Conservation (phyloP, 2,329 filamentous ascomycete genomes). For the Phialemoniopsis sp. region DNA sequence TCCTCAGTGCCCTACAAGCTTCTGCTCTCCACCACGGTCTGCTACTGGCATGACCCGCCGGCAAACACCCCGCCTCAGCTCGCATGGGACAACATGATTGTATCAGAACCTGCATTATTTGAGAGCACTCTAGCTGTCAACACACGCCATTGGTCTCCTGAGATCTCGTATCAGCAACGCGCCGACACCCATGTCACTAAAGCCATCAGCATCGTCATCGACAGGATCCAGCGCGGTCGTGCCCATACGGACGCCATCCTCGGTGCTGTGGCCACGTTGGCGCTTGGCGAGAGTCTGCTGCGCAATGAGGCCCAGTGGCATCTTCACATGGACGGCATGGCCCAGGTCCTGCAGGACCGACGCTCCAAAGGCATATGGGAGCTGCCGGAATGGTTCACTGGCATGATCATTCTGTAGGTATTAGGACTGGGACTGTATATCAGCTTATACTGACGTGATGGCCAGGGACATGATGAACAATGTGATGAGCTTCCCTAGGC, state of each 20-base stretch:
- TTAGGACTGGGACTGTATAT: neutral
- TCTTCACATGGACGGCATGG: slow-evolving; percentile 13
- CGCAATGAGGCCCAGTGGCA: slow-evolving; percentile 12
- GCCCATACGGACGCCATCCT: slow-evolving; percentile 15
- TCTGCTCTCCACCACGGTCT: slow-evolving; percentile 1
- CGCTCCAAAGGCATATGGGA: slow-evolving; percentile 2
- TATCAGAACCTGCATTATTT: slow-evolving; percentile 15
- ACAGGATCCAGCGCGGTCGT: slow-evolving; percentile 9
- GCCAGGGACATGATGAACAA: slow-evolving; percentile 9
- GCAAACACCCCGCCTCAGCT: slow-evolving; percentile 9
- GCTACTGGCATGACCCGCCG: neutral
- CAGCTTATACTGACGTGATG: too few species aligned
- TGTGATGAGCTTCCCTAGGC: slow-evolving; percentile 1
- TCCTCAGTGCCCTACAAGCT: neutral
- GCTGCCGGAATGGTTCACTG: slow-evolving; percentile 4
- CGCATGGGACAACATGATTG: slow-evolving; percentile 15
- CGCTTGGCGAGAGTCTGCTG: slow-evolving; percentile 14
- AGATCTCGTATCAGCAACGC: slow-evolving; percentile 10
- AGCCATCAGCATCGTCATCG: slow-evolving; percentile 14
- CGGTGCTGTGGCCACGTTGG: slow-evolving; percentile 15
- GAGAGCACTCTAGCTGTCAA: slow-evolving; percentile 17
- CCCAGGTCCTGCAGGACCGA: slow-evolving; percentile 9
- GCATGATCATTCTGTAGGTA: slow-evolving; percentile 6
- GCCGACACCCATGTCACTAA: slow-evolving; percentile 10
- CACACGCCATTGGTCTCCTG: slow-evolving; percentile 15